Evolutionary conservation across 495 filamentous ascomycete species (phyloP).

Genomic region (Geopyxis carbonaria): DNA sequence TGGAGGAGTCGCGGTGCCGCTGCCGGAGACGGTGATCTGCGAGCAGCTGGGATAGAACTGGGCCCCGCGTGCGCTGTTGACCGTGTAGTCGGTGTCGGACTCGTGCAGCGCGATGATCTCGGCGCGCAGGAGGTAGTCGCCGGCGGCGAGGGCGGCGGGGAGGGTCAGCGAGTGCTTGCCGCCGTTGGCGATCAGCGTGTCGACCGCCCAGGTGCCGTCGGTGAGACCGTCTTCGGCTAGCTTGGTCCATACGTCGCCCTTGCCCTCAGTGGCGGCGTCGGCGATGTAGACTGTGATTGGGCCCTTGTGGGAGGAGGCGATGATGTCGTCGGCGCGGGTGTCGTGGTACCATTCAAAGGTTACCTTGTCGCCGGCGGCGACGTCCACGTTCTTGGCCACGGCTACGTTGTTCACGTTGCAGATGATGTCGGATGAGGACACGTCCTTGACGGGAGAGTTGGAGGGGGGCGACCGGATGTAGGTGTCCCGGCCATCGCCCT

Average conservation of each 20-base stretch:
- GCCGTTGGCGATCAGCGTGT: conserved; percentile 31
- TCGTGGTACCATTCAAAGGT: conserved; percentile 33
- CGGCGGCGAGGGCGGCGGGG: conserved; percentile 28
- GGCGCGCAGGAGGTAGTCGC: conserved; percentile 33
- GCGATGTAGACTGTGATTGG: conserved; percentile 38
- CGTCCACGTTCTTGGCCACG: conserved; percentile 28
- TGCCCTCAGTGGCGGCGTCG: conserved; percentile 27
- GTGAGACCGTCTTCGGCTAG: conserved; percentile 28
- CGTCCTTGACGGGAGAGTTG: conserved; percentile 37
- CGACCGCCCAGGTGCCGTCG: conserved; percentile 30
- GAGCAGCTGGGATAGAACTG: conserved; percentile 39
- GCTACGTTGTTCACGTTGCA: conserved; percentile 32
- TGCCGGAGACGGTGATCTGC: conserved; percentile 32
- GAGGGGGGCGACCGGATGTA: conserved; percentile 24
- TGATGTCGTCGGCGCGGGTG: conserved; percentile 32
- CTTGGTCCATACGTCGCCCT: conserved; percentile 34
- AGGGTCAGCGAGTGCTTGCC: conserved; percentile 31
- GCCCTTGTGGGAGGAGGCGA: conserved; percentile 34
- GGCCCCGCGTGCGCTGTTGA: conserved; percentile 30
- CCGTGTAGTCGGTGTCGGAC: conserved; percentile 26
- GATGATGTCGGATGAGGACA: conserved; percentile 28
- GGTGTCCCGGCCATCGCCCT: conserved; percentile 24
- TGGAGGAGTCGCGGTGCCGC: conserved; percentile 21
- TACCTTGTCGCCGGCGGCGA: conserved; percentile 28
- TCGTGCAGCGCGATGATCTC: conserved; percentile 41